A percentile compares a stretch with the other conserved stretches of the same genome.
Evolutionary conservation across 495 filamentous ascomycete genomes (phyloP).

Genomic region (Neurospora africana): DNA sequence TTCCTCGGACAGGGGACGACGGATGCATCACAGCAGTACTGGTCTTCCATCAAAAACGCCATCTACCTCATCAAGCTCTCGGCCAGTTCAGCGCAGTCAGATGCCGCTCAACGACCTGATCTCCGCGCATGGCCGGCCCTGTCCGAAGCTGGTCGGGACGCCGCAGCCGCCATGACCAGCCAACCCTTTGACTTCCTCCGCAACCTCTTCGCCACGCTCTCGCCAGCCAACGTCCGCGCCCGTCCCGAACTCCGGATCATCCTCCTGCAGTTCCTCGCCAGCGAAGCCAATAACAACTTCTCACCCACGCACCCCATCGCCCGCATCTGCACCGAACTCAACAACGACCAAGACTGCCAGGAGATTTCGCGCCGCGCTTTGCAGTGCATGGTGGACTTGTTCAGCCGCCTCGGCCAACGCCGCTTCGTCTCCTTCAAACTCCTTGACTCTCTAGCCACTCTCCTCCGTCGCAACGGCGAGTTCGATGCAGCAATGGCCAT

Average conservation of each 20-base stretch:
- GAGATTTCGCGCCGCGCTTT: slow-evolving; percentile 21
- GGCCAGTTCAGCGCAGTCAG: slow-evolving; percentile 7
- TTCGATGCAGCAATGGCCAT: slow-evolving; percentile 21
- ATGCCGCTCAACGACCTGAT: slow-evolving; percentile 9
- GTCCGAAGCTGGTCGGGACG: slow-evolving; percentile 14
- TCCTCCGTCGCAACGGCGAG: slow-evolving; percentile 23
- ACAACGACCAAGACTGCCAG: slow-evolving; percentile 18
- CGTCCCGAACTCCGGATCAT: slow-evolving; percentile 21
- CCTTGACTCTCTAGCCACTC: slow-evolving; percentile 23
- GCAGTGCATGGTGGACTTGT: slow-evolving; percentile 26
- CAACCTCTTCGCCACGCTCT: slow-evolving; percentile 22
- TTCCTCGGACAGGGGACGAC: slow-evolving; percentile 14
- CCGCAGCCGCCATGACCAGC: slow-evolving; percentile 17
- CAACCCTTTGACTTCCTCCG: slow-evolving; percentile 26
- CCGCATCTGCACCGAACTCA: slow-evolving; percentile 18
- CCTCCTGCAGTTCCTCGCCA: slow-evolving; percentile 17
- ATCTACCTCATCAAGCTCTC: slow-evolving; percentile 24
- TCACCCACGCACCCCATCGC: slow-evolving; percentile 20
- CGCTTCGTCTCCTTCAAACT: slow-evolving; percentile 22
- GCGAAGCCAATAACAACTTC: slow-evolving; percentile 17
- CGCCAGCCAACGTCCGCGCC: slow-evolving; percentile 19
- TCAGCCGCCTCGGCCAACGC: slow-evolving; percentile 18
- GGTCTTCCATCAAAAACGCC: slow-evolving; percentile 20
- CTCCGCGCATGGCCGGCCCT: slow-evolving; percentile 19
- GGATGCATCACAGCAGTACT: slow-evolving; percentile 17